Percentiles rank a stretch among this genome's conserved stretches.
Evolutionary conservation across 139 green algal species (phyloP).

Genomic region (Micractinium sp.): DNA sequence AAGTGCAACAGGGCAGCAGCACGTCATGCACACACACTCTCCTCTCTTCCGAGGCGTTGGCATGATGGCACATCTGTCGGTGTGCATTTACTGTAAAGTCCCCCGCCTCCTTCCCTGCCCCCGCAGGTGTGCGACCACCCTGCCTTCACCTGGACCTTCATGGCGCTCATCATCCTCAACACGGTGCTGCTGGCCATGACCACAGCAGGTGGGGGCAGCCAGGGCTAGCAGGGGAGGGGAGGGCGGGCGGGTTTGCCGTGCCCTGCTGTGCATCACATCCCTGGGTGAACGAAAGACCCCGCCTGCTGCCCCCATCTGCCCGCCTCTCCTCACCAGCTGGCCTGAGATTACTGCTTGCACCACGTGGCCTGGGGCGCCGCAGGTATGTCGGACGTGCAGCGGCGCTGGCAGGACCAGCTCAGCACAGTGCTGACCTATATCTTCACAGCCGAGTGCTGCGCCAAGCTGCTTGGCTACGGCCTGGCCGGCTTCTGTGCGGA

Average conservation of each 20-base stretch:
- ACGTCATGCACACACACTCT: neutral
- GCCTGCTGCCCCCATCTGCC: neutral
- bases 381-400: slow-evolving; percentile 38
- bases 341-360: neutral
- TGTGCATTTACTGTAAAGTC: no score
- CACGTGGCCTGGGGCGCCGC: neutral
- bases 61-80: no score
- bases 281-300: no score
- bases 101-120: neutral
- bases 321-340: neutral
- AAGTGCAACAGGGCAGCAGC: neutral
- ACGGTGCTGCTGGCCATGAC: slow-evolving; percentile 74
- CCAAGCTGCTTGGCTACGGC: slow-evolving; percentile 74
- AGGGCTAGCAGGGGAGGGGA: no score
- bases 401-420: slow-evolving; percentile 29
- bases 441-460: slow-evolving; percentile 68
- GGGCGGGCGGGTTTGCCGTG: no score
- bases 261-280: no score
- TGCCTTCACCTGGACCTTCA: slow-evolving; percentile 70
- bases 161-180: slow-evolving; percentile 72
- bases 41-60: no score
- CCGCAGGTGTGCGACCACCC: slow-evolving; percentile 40
- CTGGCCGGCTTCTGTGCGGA: slow-evolving; percentile 65
- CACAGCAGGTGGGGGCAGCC: slow-evolving; percentile 17
- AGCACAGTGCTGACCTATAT: slow-evolving; percentile 75